These are phyloP conservation scores for Diaporthe longicolla DNA, from an alignment of 2,329 filamentous ascomycete genomes.

Conservation along the genomic window DNA sequence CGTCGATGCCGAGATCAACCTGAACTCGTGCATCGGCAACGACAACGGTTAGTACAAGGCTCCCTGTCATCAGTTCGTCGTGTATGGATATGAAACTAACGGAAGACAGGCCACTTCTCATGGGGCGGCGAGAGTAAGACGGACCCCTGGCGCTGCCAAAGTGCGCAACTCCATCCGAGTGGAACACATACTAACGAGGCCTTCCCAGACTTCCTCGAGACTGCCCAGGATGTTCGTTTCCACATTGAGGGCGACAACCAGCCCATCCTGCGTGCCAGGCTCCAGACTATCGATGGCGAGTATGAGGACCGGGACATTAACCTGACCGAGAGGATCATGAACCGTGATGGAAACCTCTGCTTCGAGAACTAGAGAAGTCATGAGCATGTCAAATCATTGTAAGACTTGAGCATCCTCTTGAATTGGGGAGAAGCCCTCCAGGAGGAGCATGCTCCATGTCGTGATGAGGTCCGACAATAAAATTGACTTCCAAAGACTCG, in stretches of 20 bases:
- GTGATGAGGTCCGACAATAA: slow-evolving; percentile 13
- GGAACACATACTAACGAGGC: slow-evolving; percentile 34
- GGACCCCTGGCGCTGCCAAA: background rate
- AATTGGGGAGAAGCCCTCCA: too few species aligned
- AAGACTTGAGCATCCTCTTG: background rate
- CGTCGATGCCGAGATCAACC: slow-evolving; percentile 61
- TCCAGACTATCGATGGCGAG: slow-evolving; percentile 61
- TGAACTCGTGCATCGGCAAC: slow-evolving; percentile 67
- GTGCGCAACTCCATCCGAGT: background rate
- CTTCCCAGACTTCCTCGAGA: slow-evolving; percentile 57
- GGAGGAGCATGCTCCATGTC: background rate
- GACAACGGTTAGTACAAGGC: slow-evolving; percentile 57
- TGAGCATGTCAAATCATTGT: background rate
- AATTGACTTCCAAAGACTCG: background rate
- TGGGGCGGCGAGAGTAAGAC: slow-evolving; percentile 58
- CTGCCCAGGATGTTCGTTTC: slow-evolving; percentile 63
- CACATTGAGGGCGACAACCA: slow-evolving; percentile 63
- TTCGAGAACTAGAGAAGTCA: slow-evolving; percentile 45
- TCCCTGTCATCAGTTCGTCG: background rate
- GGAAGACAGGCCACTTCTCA: slow-evolving; percentile 55
- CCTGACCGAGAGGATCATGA: slow-evolving; percentile 67
- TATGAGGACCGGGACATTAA: slow-evolving; percentile 63
- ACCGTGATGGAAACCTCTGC: slow-evolving; percentile 63
- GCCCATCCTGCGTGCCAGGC: slow-evolving; percentile 66
- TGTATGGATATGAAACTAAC: background rate